Base-by-base conservation (phyloP, 2,329 filamentous ascomycete genomes). In the Aspergillus brunneoviolaceus region DNA sequence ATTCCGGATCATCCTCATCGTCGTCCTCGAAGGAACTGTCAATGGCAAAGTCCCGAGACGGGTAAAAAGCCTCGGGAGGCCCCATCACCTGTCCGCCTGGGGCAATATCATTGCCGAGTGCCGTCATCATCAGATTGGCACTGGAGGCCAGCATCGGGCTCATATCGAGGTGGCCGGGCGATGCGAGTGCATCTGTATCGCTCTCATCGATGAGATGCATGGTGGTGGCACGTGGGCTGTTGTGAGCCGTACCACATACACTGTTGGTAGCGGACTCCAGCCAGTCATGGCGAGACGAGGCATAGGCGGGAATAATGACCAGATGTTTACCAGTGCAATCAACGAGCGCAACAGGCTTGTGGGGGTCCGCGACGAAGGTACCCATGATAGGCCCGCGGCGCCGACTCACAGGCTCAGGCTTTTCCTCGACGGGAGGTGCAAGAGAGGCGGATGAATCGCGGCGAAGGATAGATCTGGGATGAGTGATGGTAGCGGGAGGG, bases 101-200 rank as follows among this genome's bases (percentile, higher is more conserved):
- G 25, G 78, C 74, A 57, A 77, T 74, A 49, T 81, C 78, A 56
- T 79, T 81, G 23, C 78, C 77, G 77, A 92, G 87, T 67, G 87
- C 88, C 52, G 88, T 88, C 78, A 93, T 87, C 89, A 93, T 92
- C 65, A 93, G 83, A 60, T 91, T 89, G 58, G 87, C 87, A 19
- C 87, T 85, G 60, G 89, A 87, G 71, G 82, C 86, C 62, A 89
- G 77, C 69, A 90, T 85, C 16, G 88, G 86, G 55, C 76, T 77
- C 52, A 77, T 65, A 52, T 75, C 72, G 9, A 63, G 58, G 11
- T 72, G 74, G 52, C 71, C 74, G 2, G 76, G 76, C 1, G 76
- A 78, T 9, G 70, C 67, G 27, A 78, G 66, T 12, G 74, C 75
- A 64, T 80, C 79, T 9, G 75, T 76, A 49, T 81, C 79, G 58